phyloP scores from a whole-genome alignment of 2,329 filamentous ascomycete species.

The Chaetomium sp. region DNA sequence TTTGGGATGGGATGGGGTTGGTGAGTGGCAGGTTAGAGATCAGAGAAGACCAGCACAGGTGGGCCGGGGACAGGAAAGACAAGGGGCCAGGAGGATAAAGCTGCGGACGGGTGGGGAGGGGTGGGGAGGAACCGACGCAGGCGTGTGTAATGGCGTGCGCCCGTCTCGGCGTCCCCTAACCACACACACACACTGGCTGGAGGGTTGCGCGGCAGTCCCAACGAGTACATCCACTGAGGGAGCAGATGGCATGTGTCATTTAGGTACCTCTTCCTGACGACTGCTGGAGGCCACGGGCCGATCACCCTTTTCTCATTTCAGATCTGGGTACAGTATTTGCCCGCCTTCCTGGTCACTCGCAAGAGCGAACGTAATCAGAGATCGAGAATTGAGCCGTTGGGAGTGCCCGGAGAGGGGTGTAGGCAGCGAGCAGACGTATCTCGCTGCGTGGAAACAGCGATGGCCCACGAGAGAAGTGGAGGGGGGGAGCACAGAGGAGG shows the following conservation, averaged over 20 bases:
- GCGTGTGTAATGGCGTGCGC: slow-evolving; percentile 27
- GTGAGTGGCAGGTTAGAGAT: slow-evolving; percentile 22
- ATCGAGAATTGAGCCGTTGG: neutral
- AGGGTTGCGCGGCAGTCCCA: slow-evolving; percentile 33
- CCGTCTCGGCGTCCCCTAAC: slow-evolving; percentile 24
- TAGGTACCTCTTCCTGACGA: slow-evolving; percentile 5
- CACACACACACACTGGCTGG: slow-evolving; percentile 28
- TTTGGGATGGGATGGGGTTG: slow-evolving; percentile 20
- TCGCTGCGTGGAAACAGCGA: neutral
- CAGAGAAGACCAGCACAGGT: slow-evolving; percentile 23
- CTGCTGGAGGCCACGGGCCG: neutral
- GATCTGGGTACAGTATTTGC: slow-evolving; percentile 12
- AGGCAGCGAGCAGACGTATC: slow-evolving; percentile 22
- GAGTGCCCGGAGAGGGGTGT: slow-evolving; percentile 19
- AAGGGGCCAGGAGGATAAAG: slow-evolving; percentile 32
- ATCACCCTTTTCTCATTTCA: slow-evolving; percentile 4
- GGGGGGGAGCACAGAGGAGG: slow-evolving; percentile 27
- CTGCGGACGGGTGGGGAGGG: slow-evolving; percentile 31
- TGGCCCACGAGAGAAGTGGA: slow-evolving; percentile 13
- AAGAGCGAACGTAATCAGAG: slow-evolving; percentile 22
- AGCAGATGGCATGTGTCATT: slow-evolving; percentile 1
- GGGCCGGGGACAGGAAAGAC: slow-evolving; percentile 25
- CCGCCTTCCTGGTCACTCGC: slow-evolving; percentile 11
- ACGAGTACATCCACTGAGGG: neutral
- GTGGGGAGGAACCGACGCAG: slow-evolving; percentile 26